Conservation (phyloP, 2,329 filamentous ascomycete genomes). For the Phyllosticta paracitricarpa region DNA sequence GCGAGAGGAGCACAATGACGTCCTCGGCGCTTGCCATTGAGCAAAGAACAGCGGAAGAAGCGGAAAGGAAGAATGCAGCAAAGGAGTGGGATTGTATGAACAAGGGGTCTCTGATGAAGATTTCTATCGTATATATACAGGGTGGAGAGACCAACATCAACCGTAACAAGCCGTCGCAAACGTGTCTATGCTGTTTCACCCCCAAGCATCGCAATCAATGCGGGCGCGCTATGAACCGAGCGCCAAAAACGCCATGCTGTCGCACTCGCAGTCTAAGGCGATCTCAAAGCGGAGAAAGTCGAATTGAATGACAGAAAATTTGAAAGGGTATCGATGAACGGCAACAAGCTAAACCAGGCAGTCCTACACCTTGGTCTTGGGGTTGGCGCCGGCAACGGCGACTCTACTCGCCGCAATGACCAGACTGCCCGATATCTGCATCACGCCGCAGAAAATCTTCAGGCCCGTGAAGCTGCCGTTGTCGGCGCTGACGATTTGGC, state of each 20-base stretch:
- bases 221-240: not conserved
- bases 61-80: too few relatives aligned
- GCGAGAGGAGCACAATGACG: too few relatives aligned
- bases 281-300: not conserved
- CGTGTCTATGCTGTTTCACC: not conserved
- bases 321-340: not conserved
- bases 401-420: constrained; percentile 22
- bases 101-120: not conserved
- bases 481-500: constrained; percentile 26
- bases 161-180: not conserved
- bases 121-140: not conserved
- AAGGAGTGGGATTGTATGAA: not conserved
- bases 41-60: too few relatives aligned
- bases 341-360: not conserved
- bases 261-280: not conserved
- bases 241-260: not conserved
- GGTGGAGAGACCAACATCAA: not conserved
- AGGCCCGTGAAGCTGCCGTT: constrained; percentile 46
- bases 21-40: too few relatives aligned
- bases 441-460: constrained; percentile 55
- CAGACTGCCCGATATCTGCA: constrained; percentile 35
- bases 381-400: constrained; percentile 20
- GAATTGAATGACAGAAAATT: not conserved
- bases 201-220: not conserved
- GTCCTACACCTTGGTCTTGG: constrained; percentile 14